Evolutionary conservation across 495 filamentous ascomycete genomes (phyloP).

Genomic region (Immersiella caudata): DNA sequence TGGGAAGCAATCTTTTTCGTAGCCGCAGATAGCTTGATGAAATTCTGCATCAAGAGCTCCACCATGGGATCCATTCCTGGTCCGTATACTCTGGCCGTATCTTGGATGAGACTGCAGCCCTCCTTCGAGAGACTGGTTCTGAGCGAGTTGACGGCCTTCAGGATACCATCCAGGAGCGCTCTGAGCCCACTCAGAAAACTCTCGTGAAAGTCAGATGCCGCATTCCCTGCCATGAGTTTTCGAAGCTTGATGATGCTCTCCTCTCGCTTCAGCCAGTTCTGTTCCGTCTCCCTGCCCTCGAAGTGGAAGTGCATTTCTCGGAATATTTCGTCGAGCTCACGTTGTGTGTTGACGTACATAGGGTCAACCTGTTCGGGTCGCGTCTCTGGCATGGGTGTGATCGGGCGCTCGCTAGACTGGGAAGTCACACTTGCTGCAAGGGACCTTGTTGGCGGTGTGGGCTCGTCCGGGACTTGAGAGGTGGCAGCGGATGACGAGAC

Average conservation of each 20-base stretch:
- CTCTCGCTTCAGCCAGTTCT: constrained; percentile 87
- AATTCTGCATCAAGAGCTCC: constrained; percentile 83
- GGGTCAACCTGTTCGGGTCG: constrained; percentile 76
- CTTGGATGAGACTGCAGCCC: constrained; percentile 82
- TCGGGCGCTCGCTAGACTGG: constrained; percentile 48
- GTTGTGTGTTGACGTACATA: constrained; percentile 73
- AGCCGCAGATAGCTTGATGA: constrained; percentile 82
- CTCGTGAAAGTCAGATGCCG: constrained; percentile 71
- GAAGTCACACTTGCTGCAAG: constrained; percentile 56
- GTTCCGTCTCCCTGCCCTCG: constrained; percentile 86
- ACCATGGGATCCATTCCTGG: constrained; percentile 84
- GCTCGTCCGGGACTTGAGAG: constrained; percentile 47
- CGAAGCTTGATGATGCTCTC: constrained; percentile 75
- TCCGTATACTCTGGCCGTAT: constrained; percentile 75
- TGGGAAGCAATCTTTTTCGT: constrained; percentile 90
- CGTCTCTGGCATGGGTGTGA: constrained; percentile 55
- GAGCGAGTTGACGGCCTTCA: constrained; percentile 84
- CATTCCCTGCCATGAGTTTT: constrained; percentile 80
- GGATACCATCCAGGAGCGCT: constrained; percentile 78
- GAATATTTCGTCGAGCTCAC: constrained; percentile 83
- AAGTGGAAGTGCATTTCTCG: constrained; percentile 78
- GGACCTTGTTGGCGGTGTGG: constrained; percentile 31
- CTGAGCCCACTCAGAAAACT: constrained; percentile 71
- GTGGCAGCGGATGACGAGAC: constrained; percentile 48
- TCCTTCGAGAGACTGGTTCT: constrained; percentile 87